Base-by-base conservation (phyloP, 164 flowering plant species). In the Annona cherimola region DNA sequence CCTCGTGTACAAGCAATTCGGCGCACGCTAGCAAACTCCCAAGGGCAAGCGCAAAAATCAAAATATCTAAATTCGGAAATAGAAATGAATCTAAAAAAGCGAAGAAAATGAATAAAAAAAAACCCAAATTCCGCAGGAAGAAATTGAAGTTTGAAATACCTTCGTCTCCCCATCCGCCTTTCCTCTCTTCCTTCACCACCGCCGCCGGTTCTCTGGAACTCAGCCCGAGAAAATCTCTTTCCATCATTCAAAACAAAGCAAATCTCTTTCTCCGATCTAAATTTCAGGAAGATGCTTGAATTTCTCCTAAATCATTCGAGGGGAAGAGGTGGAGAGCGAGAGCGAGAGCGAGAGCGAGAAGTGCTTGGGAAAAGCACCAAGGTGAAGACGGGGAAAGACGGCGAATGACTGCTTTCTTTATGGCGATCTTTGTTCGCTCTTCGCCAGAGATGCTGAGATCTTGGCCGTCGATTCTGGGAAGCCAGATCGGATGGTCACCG, bases 141-240 rank as follows among this genome's bases (percentile, higher is more conserved):
- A 11, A 9, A 59, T 61, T 55, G 14, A 3, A 71, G 9, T 42
- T 7, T n/a, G 16, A 6, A 4, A 19, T 50, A 81, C 89, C 84
- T 72, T 80, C 54, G 20, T 78, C 84, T 66, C 71, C 79, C 63
- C 26, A 59, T 43, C 69, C 75, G 63, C 79, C 87, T 55, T 62
- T 75, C 71, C 75, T 61, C 69, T 82, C 86, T 41, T 80, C 85
- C 62, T 83, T 86, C 68, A 81, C 82, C 50, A 74, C 62, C 71
- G 72, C 68, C 16, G 72, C 6, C 1, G 80, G 39, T 4, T 81
- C 80, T 69, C 76, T 84, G 8, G 70, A 71, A 74, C 73, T 79
- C 84, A 88, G 64, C 42, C 89, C 89, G 81, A 88, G 12, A 70
- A 87, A 87, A 73, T 85, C 86, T 73, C 84, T 84, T 83, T 85